Evolutionary conservation across 331 rosid species (phyloP), one percentile per base, ranked within the genome.

Genomic region (Quercus lobata): DNA sequence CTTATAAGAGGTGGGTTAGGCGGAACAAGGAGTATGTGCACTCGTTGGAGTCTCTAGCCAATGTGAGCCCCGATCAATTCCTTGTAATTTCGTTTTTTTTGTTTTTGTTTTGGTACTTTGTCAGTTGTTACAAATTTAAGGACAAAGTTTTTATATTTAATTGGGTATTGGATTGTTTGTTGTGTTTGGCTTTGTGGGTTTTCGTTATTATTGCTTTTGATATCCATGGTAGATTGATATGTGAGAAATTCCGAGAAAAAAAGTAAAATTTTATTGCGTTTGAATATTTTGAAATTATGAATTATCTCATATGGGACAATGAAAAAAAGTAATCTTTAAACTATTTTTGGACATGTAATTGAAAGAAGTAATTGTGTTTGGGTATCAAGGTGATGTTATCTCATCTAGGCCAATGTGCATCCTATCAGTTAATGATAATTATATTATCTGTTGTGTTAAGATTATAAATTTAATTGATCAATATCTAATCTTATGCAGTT

Each of bases 1-100:
- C 92, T 78, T 96, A 93, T 72, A 93, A 90, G 89, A 88, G 85
- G 81, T 96, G 96, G 96, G 97, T 93, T 19, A 83, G 98, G 89
- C 88, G 84, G 86, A 96, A 96, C 88, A 93, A 86, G 87, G 91
- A 89, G 69, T 93, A 84, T 78, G 97, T 96, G 56, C 92, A 91
- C 82, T 89, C 94, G 54, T 71, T 96, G 82, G 99, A 93, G 79
- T 90, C 98, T 72, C 77, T 93, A 76, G 97, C 99, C 76, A 96
- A 90, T 86, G 98, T 96, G 81, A 96, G 97, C 53, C 58, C 16
- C 37, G 57, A 69, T 79, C 57, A 56, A 71, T 54, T 54, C 65
- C 82, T 61, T 16, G 54, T 17, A 27, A 27, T 69, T 62, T 71
- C 11, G 12, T 80, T 63, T 3, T 37, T 37, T 55, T 34, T 32